A percentile compares a stretch with the other conserved stretches of the same genome.
These are phyloP conservation scores for Ganoderma sp. DNA, from an alignment of 1,284 basidiomycete species.

Conservation along the genomic window DNA sequence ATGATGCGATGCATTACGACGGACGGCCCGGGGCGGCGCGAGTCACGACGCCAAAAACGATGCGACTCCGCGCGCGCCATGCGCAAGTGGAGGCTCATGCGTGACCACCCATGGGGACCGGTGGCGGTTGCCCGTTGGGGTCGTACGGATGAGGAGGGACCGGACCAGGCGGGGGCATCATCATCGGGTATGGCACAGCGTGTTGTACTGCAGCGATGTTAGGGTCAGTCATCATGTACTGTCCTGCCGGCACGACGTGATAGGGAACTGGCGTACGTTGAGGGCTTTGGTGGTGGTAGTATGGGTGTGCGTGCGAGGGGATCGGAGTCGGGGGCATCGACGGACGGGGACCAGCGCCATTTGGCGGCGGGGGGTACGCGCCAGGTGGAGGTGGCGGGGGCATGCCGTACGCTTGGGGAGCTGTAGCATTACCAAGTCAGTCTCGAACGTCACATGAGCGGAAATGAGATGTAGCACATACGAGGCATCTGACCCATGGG, in stretches of 20 bases:
- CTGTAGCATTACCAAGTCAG: constrained; percentile 39
- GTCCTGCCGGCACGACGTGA: constrained; percentile 32
- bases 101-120: constrained; percentile 73
- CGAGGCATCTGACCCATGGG: constrained; percentile 85
- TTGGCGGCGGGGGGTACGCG: constrained; percentile 74
- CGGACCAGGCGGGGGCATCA: constrained; percentile 79
- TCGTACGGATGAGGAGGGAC: constrained; percentile 76
- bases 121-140: constrained; percentile 57
- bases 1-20: constrained; percentile 25
- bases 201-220: constrained; percentile 65
- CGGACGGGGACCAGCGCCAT: constrained; percentile 73
- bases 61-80: neutral
- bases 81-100: constrained; percentile 42
- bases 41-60: constrained; percentile 8
- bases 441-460: neutral
- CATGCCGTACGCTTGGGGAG: constrained; percentile 71
- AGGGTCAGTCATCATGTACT: constrained; percentile 26
- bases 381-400: constrained; percentile 63
- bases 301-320: constrained; percentile 80
- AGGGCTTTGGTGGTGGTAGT: constrained; percentile 86
- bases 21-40: constrained; percentile 3
- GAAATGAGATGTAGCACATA: constrained; percentile 45
- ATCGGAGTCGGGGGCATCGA: constrained; percentile 88
- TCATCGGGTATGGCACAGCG: constrained; percentile 83
- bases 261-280: constrained; percentile 64